Base-by-base conservation (phyloP, 768 basidiomycete genomes). In the Amanita molliuscula region DNA sequence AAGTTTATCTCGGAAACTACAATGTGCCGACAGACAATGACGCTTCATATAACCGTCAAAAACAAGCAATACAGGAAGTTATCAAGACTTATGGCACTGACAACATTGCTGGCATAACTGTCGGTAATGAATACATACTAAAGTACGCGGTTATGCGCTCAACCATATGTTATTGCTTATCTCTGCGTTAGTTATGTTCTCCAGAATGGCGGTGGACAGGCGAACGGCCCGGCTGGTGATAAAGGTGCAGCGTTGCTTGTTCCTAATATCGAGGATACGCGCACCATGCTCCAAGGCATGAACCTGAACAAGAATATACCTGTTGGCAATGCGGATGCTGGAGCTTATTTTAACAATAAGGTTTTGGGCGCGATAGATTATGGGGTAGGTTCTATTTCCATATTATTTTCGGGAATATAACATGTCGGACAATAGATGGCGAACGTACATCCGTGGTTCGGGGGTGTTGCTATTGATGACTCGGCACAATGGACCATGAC, bases 361-460 rank as follows among this genome's bases (percentile, higher is more conserved):
- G 78, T 95, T 18, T 68, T 91, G 3, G 59, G 62, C 40, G 70
- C 67, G 10, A 73, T 82, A 36, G 82, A 88, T 59, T 90, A 82
- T 56, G 87, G 85, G 46, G 82, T 84, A 62, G 28, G 76, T 41
- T 7, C 25, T 21, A 47, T 34, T 47, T 38, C 7, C 18, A 6
- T 25, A 6, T n/a, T 18, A 18, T 34, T 11, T 10, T 9, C 35
- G 37, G 16, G 34, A 45, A 54, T 16, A 18, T 25, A 34, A 21
- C n/a, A 29, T 48, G 6, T 11, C 1, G 3, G 37, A 31, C n/a
- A 31, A 13, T 52, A 85, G 82, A 78, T 93, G 84, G 77, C 89
- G 5, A 95, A 96, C 54, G 89, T 92, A 6, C 92, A 95, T 60
- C 82, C 92, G 3, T 93, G 89, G 90, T 97, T 96, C 62, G 94